Evolutionary conservation across 345 rosid species (phyloP), one percentile per base, ranked within the genome.

Genomic region (Citrus glauca): DNA sequence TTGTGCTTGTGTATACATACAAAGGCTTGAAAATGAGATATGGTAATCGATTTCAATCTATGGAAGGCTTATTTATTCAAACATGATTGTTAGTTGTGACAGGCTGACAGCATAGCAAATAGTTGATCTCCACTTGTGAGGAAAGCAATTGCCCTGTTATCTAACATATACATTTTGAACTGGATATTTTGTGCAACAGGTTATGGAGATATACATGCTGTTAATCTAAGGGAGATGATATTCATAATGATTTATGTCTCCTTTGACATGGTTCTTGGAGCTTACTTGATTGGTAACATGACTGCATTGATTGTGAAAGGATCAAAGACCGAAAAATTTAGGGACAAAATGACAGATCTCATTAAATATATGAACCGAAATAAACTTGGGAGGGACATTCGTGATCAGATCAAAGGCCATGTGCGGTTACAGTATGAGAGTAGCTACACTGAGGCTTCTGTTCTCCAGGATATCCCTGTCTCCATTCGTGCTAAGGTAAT

Each of bases 191-290:
- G 20, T 65, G 61, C 30, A 22, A 66, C 88, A 96, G 99, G 99
- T 30, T 96, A 96, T 86, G 99, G 99, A 88, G 99, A 96, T 65
- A 89, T 96, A 80, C 99, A 94, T 68, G 99, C 99, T 5, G 98
- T 96, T 79, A 96, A 96, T 78, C 2, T 92, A 72, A 91, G 99
- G 87, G 99, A 96, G 86, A 96, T 96, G 99, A 91, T 96, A 84
- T 96, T 96, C 37, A 71, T 94, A 35, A 35, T 35, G 38, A 35
- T 35, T 35, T 35, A 35, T 35, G 38, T 94, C 72, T 96, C 99
- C 8, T 90, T 96, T 59, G 99, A 96, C 83, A 96, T 96, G 99
- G 85, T 96, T 87, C 94, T 96, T 9, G 95, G 99, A 67, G 98
- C 99, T 19, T 96, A 96, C 84, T 84, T 96, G 79, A 91, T 94